Conservation (phyloP, 2,329 filamentous ascomycete species). For the Zymoseptoria ardabiliae region DNA sequence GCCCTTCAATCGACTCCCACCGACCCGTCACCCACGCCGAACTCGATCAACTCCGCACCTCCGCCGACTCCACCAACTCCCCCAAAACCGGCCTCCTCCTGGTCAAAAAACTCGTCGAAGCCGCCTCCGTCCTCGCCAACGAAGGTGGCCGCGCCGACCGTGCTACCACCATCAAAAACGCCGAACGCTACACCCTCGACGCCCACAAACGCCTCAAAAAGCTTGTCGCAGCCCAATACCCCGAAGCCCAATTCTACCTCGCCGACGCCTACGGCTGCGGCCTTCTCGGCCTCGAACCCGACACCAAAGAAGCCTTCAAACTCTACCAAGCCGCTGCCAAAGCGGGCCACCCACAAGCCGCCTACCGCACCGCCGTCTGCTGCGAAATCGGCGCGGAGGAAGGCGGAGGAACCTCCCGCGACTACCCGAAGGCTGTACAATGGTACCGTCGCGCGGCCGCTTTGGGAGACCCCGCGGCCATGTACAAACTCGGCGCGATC, state of each 20-base stretch:
- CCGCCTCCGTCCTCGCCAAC: conserved; percentile 69
- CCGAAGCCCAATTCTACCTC: conserved; percentile 87
- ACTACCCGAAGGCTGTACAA: conserved; percentile 89
- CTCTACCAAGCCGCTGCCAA: conserved; percentile 94
- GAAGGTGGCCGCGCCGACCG: conserved; percentile 66
- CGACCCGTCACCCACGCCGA: conserved; percentile 67
- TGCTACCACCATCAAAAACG: conserved; percentile 53
- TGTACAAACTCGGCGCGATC: conserved; percentile 99
- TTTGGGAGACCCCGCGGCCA: conserved; percentile 82
- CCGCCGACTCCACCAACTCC: conserved; percentile 64
- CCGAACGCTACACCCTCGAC: conserved; percentile 77
- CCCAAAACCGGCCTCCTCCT: conserved; percentile 63
- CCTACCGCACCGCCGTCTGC: conserved; percentile 92
- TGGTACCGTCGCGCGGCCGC: conserved; percentile 95
- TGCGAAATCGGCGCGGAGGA: conserved; percentile 95
- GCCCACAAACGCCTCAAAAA: conserved; percentile 91
- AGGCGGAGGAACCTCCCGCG: conserved; percentile 83
- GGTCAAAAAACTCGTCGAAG: conserved; percentile 80
- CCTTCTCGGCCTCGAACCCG: conserved; percentile 66
- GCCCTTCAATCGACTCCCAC: conserved; percentile 17
- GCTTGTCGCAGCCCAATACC: conserved; percentile 62
- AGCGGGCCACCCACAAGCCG: conserved; percentile 73
- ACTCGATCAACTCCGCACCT: conserved; percentile 64
- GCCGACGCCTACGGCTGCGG: conserved; percentile 86
- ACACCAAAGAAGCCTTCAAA: conserved; percentile 86